These are phyloP conservation scores for Larix kaempferi DNA, from an alignment of 75 land plant genomes.

Conservation along the genomic window DNA sequence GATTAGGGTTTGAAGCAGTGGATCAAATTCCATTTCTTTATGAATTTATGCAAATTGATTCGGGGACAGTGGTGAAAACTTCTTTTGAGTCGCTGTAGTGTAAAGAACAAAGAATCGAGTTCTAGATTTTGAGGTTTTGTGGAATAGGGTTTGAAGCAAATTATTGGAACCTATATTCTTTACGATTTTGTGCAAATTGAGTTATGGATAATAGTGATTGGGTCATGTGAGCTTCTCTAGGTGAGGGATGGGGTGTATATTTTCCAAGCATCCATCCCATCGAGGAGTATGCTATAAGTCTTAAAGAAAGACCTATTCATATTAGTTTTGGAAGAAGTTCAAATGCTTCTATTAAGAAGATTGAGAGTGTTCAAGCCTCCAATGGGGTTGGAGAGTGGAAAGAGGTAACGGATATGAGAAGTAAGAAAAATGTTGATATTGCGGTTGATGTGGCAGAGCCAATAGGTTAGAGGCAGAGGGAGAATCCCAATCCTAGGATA, in stretches of 20 bases:
- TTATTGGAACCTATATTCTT: not conserved
- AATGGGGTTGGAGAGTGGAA: constrained; percentile 14
- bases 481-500: constrained; percentile 17
- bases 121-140: not conserved
- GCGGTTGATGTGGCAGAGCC: not conserved
- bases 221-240: not conserved
- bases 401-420: constrained; percentile 10
- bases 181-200: not conserved
- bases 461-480: constrained; percentile 3
- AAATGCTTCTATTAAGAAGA: not conserved
- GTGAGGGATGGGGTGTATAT: constrained; percentile 10
- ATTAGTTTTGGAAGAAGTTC: not conserved
- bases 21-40: not conserved
- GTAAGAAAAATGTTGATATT: constrained; percentile 7
- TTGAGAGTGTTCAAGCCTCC: not conserved
- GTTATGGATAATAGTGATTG: not conserved
- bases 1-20: not conserved
- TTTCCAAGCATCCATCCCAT: constrained; percentile 3
- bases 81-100: too few species aligned
- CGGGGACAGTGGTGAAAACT: too few species aligned
- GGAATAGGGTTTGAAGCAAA: not conserved
- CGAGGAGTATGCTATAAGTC: not conserved
- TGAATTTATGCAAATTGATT: too few species aligned
- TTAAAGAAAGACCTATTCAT: not conserved
- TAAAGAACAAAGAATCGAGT: not conserved